phyloP scores from a whole-genome alignment of 129 eudicot species.

The Ambrosia artemisiifolia region DNA sequence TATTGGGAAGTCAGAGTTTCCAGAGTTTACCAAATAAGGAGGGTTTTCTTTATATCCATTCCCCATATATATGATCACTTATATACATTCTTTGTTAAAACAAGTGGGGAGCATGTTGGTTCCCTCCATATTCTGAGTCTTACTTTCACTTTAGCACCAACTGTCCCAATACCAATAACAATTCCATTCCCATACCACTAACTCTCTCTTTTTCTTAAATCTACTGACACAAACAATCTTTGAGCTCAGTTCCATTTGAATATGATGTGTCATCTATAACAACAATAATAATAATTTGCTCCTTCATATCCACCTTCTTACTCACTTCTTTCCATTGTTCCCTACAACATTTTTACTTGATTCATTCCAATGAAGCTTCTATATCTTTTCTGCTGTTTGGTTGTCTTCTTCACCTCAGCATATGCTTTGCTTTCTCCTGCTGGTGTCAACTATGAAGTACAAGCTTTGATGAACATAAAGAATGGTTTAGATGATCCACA shows the following conservation, averaged over 20 bases:
- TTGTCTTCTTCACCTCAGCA: slow-evolving; percentile 41
- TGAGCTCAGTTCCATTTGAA: slow-evolving; percentile 21
- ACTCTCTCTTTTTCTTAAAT: slow-evolving; percentile 26
- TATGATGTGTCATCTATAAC: slow-evolving; percentile 18
- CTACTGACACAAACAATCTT: slow-evolving; percentile 42
- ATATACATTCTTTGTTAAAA: slow-evolving; percentile 15
- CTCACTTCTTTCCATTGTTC: slow-evolving; percentile 10
- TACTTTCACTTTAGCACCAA: slow-evolving; percentile 38
- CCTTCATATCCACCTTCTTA: slow-evolving; percentile 18
- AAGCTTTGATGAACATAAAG: slow-evolving; percentile 83
- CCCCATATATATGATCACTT: no score
- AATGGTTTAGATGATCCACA: slow-evolving; percentile 59
- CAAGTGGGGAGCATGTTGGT: slow-evolving; percentile 51
- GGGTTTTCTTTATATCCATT: no score
- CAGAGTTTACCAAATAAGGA: no score
- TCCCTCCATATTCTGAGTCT: slow-evolving; percentile 32
- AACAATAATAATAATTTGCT: not conserved
- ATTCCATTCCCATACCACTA: slow-evolving; percentile 9
- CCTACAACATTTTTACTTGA: not conserved
- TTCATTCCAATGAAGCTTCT: slow-evolving; percentile 32
- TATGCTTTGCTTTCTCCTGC: slow-evolving; percentile 69
- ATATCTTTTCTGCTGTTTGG: slow-evolving; percentile 32
- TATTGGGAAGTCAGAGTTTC: no score
- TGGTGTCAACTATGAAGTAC: slow-evolving; percentile 93
- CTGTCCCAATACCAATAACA: not conserved